phyloP scores from a whole-genome alignment of 495 filamentous ascomycete species.

The Collariella sp. region DNA sequence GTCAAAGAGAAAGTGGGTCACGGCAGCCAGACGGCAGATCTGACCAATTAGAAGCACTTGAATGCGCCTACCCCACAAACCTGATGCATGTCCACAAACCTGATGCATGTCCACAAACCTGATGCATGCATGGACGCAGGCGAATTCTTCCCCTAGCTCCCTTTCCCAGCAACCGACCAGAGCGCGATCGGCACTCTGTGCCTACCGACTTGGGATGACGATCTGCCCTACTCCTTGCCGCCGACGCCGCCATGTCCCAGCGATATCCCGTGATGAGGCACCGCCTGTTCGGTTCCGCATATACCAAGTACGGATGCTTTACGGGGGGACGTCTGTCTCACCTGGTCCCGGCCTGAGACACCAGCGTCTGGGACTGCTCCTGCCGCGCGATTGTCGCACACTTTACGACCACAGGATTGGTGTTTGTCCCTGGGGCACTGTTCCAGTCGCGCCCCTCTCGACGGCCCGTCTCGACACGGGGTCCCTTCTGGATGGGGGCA shows the following conservation, averaged over 20 bases:
- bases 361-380: background rate
- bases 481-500: background rate
- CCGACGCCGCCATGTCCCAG: background rate
- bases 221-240: background rate
- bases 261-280: background rate
- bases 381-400: background rate
- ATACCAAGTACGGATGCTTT: too few species aligned
- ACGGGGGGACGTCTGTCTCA: background rate
- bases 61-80: too few species aligned
- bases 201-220: background rate
- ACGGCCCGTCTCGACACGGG: background rate
- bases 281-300: background rate
- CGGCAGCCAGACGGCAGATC: too few species aligned
- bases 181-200: slow-evolving; percentile 10
- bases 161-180: background rate
- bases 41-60: too few species aligned
- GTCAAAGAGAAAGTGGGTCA: too few species aligned
- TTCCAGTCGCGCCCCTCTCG: background rate
- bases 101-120: too few species aligned
- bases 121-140: too few species aligned
- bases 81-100: too few species aligned
- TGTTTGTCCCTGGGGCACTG: background rate
- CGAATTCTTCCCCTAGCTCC: slow-evolving; percentile 1
- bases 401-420: background rate
- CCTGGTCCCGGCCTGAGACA: background rate